phyloP scores from a whole-genome alignment of 2,329 filamentous ascomycete genomes.

The Cercospora sojina region DNA sequence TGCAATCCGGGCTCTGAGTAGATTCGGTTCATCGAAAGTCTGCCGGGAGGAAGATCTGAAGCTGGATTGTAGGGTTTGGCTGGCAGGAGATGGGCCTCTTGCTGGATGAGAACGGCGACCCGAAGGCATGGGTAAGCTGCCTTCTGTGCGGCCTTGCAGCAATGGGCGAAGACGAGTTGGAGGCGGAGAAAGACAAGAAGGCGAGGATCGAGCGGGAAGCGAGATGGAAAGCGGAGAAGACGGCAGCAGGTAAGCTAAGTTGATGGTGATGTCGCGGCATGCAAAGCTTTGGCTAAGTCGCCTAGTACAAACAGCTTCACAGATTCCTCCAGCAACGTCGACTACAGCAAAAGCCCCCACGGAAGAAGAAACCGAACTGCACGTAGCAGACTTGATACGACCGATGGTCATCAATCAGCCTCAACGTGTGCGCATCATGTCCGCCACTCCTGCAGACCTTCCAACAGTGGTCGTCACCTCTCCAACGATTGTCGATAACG shows the following conservation, averaged over 20 bases:
- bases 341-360: fast-evolving
- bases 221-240: not conserved
- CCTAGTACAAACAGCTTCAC: not conserved
- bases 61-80: not conserved
- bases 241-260: not conserved
- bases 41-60: not conserved
- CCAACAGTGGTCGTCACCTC: not conserved
- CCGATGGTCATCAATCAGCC: not conserved
- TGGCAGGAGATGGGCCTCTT: not conserved
- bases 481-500: not conserved
- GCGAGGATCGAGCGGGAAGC: constrained; percentile 1
- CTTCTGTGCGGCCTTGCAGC: not conserved
- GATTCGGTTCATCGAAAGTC: no score
- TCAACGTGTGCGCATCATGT: not conserved
- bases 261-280: not conserved
- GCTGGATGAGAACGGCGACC: constrained; percentile 3
- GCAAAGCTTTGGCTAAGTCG: not conserved
- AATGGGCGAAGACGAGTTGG: constrained; percentile 2
- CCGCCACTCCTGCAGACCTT: not conserved
- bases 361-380: not conserved
- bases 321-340: not conserved
- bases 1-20: not conserved
- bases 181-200: not conserved
- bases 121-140: not conserved
- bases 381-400: not conserved